Base-by-base conservation (phyloP, 352 stramenopile species). In the Ochromonadaceae sp. region DNA sequence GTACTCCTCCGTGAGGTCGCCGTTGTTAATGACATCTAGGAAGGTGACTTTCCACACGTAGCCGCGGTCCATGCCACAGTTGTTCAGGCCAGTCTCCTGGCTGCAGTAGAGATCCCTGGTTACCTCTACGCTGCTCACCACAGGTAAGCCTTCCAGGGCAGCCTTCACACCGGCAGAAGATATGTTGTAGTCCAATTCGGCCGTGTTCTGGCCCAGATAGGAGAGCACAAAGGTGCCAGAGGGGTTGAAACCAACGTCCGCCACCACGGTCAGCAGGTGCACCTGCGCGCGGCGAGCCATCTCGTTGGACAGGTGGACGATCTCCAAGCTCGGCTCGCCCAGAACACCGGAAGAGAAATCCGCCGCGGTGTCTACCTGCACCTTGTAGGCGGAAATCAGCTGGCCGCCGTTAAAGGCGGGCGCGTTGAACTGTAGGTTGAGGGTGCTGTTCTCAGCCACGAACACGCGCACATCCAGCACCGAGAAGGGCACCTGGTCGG, bases 291-390 rank as follows among this genome's bases (percentile, higher is more conserved):
- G 40, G 4, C 36, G 30, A 25, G 36, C 39, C 2, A 50, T n/a
- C 22, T 47, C 36, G 5, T n/a, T 10, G 40, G 25, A 40, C 22
- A 52, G 28, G 28, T 40, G 39, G 9, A 39, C 7, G 15, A 31
- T 30, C 39, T 44, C 35, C 5, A 38, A 25, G 25, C 57, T 50
- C 15, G 62, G 50, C 20, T 47, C 31, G 17, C 59, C 59, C 22
- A 46, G 2, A 26, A 2, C 40, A 10, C 59, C 47, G 0, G 81
- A 87, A 55, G 84, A 75, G 58, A 93, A 93, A 0, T 66, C 76
- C 0, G 74, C 59, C 0, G 79, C 78, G 0, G 84, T 89, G 57
- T 94, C 87, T 73, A 86, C 91, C 71, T 96, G 86, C 15, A 96
- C 76, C n/a, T 82, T 80, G 65, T 94, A 95, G 75, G 87, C 86